A percentile compares a stretch with the other conserved stretches of the same genome.
phyloP scores from a whole-genome alignment of 2,329 filamentous ascomycete species.

The Diaporthe sp. region DNA sequence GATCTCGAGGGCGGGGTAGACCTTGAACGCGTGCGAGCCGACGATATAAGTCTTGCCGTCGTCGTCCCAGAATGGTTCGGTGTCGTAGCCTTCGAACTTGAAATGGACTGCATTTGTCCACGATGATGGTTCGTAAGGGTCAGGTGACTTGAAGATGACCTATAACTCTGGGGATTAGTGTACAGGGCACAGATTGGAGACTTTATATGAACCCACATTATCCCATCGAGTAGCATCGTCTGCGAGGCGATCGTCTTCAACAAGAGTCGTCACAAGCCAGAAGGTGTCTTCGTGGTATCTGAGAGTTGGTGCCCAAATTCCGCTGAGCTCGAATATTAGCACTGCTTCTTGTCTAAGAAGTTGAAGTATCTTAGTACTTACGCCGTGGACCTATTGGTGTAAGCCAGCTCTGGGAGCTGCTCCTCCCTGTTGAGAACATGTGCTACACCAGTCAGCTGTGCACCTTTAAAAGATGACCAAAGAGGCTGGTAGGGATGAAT shows the following conservation, averaged over 20 bases:
- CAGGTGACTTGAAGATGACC: slow-evolving; percentile 60
- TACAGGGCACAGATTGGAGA: not conserved
- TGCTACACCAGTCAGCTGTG: slow-evolving; percentile 44
- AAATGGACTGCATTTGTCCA: slow-evolving; percentile 66
- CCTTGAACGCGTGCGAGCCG: slow-evolving; percentile 55
- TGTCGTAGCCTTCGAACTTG: slow-evolving; percentile 66
- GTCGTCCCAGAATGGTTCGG: slow-evolving; percentile 68
- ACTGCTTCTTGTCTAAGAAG: not conserved
- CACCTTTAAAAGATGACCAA: too few species aligned
- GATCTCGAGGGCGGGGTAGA: slow-evolving; percentile 57
- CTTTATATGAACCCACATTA: slow-evolving; percentile 46
- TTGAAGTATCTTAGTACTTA: slow-evolving; percentile 4
- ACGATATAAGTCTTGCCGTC: slow-evolving; percentile 68
- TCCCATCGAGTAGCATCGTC: slow-evolving; percentile 54
- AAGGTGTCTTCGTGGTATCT: slow-evolving; percentile 50
- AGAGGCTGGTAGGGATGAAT: not conserved
- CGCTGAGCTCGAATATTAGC: slow-evolving; percentile 41
- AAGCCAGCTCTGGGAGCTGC: slow-evolving; percentile 52
- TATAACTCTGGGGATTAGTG: slow-evolving; percentile 37
- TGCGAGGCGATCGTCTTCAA: slow-evolving; percentile 53
- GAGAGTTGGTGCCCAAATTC: slow-evolving; percentile 53
- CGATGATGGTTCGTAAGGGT: slow-evolving; percentile 57
- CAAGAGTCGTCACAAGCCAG: slow-evolving; percentile 50
- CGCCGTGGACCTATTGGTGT: slow-evolving; percentile 51
- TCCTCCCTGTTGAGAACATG: slow-evolving; percentile 53